Percentiles rank a stretch among this genome's conserved stretches.
phyloP scores from a whole-genome alignment of 2,329 filamentous ascomycete species.

The Diaporthe batatas region DNA sequence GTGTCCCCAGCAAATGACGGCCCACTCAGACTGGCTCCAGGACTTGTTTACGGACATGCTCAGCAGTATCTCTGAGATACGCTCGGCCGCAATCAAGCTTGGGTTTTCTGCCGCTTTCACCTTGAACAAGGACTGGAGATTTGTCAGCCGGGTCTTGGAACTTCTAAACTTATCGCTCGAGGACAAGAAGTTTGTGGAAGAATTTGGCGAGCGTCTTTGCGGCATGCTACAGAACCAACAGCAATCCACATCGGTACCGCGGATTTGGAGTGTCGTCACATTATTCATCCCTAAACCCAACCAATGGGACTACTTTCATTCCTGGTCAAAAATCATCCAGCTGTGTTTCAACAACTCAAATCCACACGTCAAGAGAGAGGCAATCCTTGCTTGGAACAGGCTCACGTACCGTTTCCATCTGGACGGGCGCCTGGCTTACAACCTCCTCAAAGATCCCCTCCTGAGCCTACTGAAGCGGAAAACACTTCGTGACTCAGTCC shows the following conservation, averaged over 20 bases:
- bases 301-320: conserved; percentile 79
- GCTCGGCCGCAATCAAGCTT: conserved; percentile 79
- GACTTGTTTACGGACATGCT: conserved; percentile 87
- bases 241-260: conserved; percentile 77
- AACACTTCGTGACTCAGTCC: conserved; percentile 67
- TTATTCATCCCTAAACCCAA: conserved; percentile 79
- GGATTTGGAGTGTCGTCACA: conserved; percentile 89
- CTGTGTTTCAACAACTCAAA: conserved; percentile 87
- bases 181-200: conserved; percentile 75
- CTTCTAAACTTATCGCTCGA: conserved; percentile 71
- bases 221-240: conserved; percentile 76
- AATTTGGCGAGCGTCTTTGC: conserved; percentile 75
- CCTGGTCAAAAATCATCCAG: conserved; percentile 85
- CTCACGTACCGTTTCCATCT: conserved; percentile 81
- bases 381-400: conserved; percentile 88
- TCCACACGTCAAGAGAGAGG: conserved; percentile 76
- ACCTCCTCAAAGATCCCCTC: conserved; percentile 74
- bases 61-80: conserved; percentile 81
- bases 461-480: conserved; percentile 77
- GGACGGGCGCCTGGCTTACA: conserved; percentile 59
- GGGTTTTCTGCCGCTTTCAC: conserved; percentile 78
- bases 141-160: conserved; percentile 76
- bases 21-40: conserved; percentile 82
- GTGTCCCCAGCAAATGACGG: conserved; percentile 76
- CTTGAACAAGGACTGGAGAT: conserved; percentile 76